phyloP scores from a whole-genome alignment of 2,329 filamentous ascomycete genomes.

The Neoscytalidium dimidiatum region DNA sequence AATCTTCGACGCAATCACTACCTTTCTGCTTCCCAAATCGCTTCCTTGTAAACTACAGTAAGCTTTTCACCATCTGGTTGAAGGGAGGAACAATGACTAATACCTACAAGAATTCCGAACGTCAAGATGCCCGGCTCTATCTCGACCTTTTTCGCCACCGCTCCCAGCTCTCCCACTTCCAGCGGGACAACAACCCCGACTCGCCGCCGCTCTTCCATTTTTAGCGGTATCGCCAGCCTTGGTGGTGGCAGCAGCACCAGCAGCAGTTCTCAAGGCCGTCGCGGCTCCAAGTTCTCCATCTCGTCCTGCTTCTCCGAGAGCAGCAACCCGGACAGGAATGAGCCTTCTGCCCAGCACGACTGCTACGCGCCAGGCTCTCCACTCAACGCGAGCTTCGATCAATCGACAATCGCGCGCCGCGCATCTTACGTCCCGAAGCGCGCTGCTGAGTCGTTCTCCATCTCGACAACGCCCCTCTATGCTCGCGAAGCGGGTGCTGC shows the following conservation, averaged over 20 bases:
- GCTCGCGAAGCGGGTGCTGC: background rate
- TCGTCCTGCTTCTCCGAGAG: conserved; percentile 5
- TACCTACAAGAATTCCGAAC: background rate
- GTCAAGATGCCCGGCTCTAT: background rate
- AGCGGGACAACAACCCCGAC: background rate
- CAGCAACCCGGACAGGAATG: background rate
- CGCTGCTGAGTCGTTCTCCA: conserved; percentile 1
- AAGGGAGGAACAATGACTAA: background rate
- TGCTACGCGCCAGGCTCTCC: background rate
- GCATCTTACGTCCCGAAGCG: conserved; percentile 12
- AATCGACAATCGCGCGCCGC: background rate
- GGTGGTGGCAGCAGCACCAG: conserved; percentile 9
- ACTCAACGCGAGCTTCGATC: background rate
- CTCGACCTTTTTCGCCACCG: conserved; percentile 14
- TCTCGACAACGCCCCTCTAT: background rate
- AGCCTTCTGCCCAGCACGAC: background rate
- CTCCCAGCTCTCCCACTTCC: conserved; percentile 21
- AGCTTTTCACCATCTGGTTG: background rate
- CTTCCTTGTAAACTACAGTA: background rate
- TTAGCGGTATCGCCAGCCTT: conserved; percentile 18
- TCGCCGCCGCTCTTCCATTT: conserved; percentile 21
- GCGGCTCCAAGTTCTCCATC: conserved; percentile 3
- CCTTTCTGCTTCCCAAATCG: background rate
- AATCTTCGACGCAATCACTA: background rate
- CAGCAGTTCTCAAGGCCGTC: background rate